Conservation (phyloP, 441 rosid species). For the Metrosideros polymorpha region DNA sequence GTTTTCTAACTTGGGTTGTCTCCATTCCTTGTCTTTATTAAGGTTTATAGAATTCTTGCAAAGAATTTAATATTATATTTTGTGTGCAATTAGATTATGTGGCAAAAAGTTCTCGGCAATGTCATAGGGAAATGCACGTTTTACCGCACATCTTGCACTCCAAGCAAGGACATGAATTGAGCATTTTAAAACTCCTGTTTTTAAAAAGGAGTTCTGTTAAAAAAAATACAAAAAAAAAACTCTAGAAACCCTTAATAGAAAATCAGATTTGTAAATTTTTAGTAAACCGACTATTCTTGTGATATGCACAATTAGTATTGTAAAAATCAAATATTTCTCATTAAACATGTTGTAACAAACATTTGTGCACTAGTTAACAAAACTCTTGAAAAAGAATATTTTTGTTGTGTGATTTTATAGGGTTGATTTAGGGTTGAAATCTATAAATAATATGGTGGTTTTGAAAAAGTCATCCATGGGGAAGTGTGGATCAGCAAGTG, state of each 20-base stretch:
- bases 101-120: conserved; percentile 10
- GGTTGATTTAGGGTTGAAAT: not conserved
- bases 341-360: not conserved
- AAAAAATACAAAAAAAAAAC: not conserved
- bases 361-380: not conserved
- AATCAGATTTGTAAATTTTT: not conserved
- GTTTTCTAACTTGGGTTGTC: conserved; percentile 5
- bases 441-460: not conserved
- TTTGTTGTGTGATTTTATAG: not conserved
- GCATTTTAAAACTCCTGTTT: not conserved
- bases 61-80: not conserved
- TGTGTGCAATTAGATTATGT: not conserved
- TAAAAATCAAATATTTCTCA: not conserved
- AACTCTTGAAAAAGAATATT: not conserved
- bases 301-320: not conserved
- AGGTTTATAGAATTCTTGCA: conserved; percentile 11
- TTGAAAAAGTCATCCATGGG: not conserved
- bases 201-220: not conserved
- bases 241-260: not conserved
- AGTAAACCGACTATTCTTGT: not conserved
- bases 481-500: not conserved
- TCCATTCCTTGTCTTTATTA: conserved; percentile 4
- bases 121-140: not conserved
- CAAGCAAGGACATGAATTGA: not conserved
- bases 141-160: not conserved